Evolutionary conservation across 2,329 filamentous ascomycete genomes (phyloP).

Genomic region (Gaeumannomyces sp.): DNA sequence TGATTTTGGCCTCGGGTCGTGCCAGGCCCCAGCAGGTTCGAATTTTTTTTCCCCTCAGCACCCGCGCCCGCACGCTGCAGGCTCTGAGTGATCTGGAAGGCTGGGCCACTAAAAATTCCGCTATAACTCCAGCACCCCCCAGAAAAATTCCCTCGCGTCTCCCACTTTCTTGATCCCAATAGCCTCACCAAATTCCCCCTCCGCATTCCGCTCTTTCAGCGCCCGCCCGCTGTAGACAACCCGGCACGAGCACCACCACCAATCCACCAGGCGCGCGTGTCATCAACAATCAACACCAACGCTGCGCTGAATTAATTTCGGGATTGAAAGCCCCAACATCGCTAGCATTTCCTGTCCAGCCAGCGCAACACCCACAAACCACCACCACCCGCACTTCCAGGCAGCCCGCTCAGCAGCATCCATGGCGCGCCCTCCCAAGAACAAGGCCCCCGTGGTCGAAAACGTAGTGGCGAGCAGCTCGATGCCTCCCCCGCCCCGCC

Average conservation of each 20-base stretch:
- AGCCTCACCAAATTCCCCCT: background rate
- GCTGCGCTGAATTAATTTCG: background rate
- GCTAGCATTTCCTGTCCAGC: background rate
- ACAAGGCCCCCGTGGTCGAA: constrained; percentile 18
- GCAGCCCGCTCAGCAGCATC: constrained; percentile 10
- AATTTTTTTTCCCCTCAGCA: too few relatives aligned
- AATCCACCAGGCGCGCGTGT: background rate
- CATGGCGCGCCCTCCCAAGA: constrained; percentile 22
- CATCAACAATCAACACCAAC: background rate
- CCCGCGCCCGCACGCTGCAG: background rate
- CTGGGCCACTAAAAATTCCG: constrained; percentile 6
- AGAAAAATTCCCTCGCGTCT: constrained; percentile 1
- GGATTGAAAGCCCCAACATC: background rate
- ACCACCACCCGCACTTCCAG: constrained; percentile 13
- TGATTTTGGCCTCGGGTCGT: constrained; percentile 3
- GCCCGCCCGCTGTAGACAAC: background rate
- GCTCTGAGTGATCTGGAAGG: constrained; percentile 3
- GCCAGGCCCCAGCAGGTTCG: background rate
- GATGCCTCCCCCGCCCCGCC: constrained; percentile 32
- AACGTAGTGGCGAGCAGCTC: constrained; percentile 21
- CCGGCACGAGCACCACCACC: background rate
- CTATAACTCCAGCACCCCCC: background rate
- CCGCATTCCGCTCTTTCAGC: background rate
- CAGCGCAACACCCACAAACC: constrained; percentile 2
- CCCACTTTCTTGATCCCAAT: constrained; percentile 2